Base-by-base conservation (phyloP, 371 early-diverging fungal species). In the Rhizopus arrhizus region DNA sequence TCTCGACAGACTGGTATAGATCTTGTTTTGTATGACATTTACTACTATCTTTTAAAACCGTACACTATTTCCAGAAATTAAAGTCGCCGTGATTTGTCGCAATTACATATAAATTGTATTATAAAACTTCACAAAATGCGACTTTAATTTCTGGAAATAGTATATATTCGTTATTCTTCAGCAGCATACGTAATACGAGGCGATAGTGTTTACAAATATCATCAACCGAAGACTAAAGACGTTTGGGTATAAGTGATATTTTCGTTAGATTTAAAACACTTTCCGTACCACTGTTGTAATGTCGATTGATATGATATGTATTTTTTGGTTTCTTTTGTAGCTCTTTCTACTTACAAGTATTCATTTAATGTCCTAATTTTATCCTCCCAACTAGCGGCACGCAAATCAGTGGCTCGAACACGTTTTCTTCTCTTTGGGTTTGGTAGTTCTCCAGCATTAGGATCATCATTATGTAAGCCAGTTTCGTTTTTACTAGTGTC, bases 141-240 rank as follows among this genome's bases (percentile, higher is more conserved):
- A n/a, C n/a, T n/a, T n/a, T n/a, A n/a, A n/a, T n/a, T n/a, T n/a
- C n/a, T n/a, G n/a, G n/a, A n/a, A n/a, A n/a, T n/a, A n/a, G n/a
- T n/a, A n/a, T n/a, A n/a, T 58, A 58, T 36, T 58, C 58, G 5
- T 58, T n/a, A 49, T 58, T 58, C 13, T 58, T 58, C 41, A 58
- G 50, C 13, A 36, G 15, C n/a, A 46, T 49, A 22, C 36, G 50
- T 35, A 58, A 15, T n/a, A 29, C 5, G 12, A 58, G 41, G 22
- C 50, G 12, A 49, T 49, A 58, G 49, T 49, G 38, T 49, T 58
- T 31, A 4, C 50, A 58, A 49, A 58, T 58, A 46, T 36, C 31
- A 49, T 58, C 50, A 49, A 49, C 58, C 31, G 33, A n/a, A 49
- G 40, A 32, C 36, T 36, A 49, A 5, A 58, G n/a, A 32, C 40